phyloP scores from a whole-genome alignment of 2,329 filamentous ascomycete genomes.

The Raffaelea albimanens region DNA sequence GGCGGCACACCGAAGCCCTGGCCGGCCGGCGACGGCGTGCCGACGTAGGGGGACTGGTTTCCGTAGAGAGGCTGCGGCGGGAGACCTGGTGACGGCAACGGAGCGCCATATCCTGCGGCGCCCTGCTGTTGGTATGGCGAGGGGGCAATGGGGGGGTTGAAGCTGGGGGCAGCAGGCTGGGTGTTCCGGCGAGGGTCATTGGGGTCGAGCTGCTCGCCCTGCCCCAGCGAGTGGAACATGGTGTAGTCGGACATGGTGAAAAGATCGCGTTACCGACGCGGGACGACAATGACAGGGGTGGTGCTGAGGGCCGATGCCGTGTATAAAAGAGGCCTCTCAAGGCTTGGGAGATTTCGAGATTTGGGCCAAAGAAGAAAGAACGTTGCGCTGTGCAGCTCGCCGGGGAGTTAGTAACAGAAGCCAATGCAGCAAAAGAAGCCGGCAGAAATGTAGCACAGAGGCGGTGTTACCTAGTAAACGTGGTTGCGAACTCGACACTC shows the following conservation, averaged over 20 bases:
- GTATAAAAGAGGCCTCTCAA: no score
- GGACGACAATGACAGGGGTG: no score
- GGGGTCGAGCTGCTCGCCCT: constrained; percentile 40
- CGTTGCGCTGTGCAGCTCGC: no score
- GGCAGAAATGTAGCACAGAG: no score
- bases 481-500: background rate
- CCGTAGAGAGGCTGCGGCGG: constrained; percentile 18
- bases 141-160: constrained; percentile 43
- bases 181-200: constrained; percentile 37
- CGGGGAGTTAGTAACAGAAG: no score
- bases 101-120: constrained; percentile 25
- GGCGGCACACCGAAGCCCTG: constrained; percentile 17
- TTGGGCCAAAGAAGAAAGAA: no score
- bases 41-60: constrained; percentile 17
- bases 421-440: no score
- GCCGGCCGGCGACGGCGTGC: constrained; percentile 16
- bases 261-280: background rate
- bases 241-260: constrained; percentile 31
- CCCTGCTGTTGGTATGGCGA: constrained; percentile 41
- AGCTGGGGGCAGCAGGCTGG: constrained; percentile 30
- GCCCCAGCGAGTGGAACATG: constrained; percentile 42
- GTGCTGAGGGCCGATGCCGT: no score
- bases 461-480: background rate
- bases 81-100: constrained; percentile 17
- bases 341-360: no score